Conservation (phyloP, 2,329 filamentous ascomycete species). For the Colletotrichum chrysophilum region DNA sequence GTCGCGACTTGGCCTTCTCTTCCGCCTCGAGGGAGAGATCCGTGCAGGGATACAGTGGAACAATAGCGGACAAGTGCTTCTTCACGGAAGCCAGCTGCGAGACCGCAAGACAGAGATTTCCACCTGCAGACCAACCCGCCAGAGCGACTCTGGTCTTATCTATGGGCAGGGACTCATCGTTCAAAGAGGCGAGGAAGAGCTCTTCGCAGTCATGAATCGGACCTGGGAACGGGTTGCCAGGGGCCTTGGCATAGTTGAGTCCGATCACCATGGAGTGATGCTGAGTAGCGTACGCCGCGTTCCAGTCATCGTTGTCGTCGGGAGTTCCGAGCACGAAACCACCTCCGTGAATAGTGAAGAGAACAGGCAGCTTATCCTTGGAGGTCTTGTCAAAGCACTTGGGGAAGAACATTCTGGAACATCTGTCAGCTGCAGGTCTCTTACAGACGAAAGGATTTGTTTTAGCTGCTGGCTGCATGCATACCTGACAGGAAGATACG, state of each 20-base stretch:
- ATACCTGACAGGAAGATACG: conserved; percentile 20
- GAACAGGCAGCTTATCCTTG: conserved; percentile 39
- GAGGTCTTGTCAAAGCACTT: conserved; percentile 33
- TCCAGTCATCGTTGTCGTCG: conserved; percentile 51
- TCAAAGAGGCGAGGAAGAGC: conserved; percentile 44
- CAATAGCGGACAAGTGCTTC: conserved; percentile 32
- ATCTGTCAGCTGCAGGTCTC: neutral
- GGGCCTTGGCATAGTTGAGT: conserved; percentile 55
- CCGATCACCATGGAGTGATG: conserved; percentile 48
- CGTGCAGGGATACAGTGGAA: conserved; percentile 47
- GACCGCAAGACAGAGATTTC: conserved; percentile 48
- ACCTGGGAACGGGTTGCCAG: conserved; percentile 45
- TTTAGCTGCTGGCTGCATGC: neutral
- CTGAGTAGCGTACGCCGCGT: conserved; percentile 41
- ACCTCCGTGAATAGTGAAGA: conserved; percentile 58
- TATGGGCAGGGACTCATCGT: conserved; percentile 48
- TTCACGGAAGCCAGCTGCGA: conserved; percentile 42
- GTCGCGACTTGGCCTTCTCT: conserved; percentile 26
- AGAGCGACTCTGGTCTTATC: conserved; percentile 45
- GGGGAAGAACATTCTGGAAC: conserved; percentile 44
- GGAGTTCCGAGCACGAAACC: conserved; percentile 51
- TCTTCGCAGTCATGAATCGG: conserved; percentile 50
- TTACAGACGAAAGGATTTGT: neutral
- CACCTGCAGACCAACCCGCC: conserved; percentile 56
- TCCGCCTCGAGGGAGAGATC: conserved; percentile 34